phyloP scores from a whole-genome alignment of 768 basidiomycete genomes.

The Collybiopsis confluens region DNA sequence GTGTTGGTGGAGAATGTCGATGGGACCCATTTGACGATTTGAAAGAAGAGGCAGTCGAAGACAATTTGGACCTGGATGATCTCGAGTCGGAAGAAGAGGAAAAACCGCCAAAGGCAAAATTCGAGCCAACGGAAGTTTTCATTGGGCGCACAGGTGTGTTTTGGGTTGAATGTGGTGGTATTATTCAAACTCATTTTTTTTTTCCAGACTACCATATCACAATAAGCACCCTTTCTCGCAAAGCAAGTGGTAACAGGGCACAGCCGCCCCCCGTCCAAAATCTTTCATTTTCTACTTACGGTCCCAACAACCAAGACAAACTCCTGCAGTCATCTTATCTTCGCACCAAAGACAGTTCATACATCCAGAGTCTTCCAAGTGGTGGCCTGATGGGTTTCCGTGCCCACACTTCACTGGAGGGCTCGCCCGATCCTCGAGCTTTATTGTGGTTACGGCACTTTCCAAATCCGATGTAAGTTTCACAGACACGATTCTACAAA shows the following conservation, averaged over 20 bases:
- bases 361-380: slow-evolving; percentile 76
- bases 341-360: slow-evolving; percentile 72
- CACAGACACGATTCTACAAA: background rate
- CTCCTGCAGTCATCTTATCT: slow-evolving; percentile 68
- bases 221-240: slow-evolving; percentile 68
- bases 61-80: slow-evolving; percentile 54
- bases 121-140: slow-evolving; percentile 41
- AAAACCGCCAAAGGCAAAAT: slow-evolving; percentile 16
- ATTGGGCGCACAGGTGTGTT: slow-evolving; percentile 48
- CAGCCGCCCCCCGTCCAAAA: slow-evolving; percentile 58
- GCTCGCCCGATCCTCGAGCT: slow-evolving; percentile 20
- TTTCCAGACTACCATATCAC: slow-evolving; percentile 80
- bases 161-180: background rate
- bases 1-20: slow-evolving; percentile 72
- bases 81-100: slow-evolving; percentile 37
- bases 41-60: slow-evolving; percentile 19
- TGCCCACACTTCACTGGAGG: slow-evolving; percentile 19
- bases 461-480: slow-evolving; percentile 61
- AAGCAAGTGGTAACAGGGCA: slow-evolving; percentile 12
- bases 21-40: slow-evolving; percentile 67
- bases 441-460: slow-evolving; percentile 61
- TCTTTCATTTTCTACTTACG: slow-evolving; percentile 87
- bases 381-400: slow-evolving; percentile 79
- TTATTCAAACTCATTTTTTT: background rate
- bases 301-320: slow-evolving; percentile 86